These are phyloP conservation scores for Penicillium oxalicum DNA, from an alignment of 2,329 filamentous ascomycete genomes.

Conservation along the genomic window DNA sequence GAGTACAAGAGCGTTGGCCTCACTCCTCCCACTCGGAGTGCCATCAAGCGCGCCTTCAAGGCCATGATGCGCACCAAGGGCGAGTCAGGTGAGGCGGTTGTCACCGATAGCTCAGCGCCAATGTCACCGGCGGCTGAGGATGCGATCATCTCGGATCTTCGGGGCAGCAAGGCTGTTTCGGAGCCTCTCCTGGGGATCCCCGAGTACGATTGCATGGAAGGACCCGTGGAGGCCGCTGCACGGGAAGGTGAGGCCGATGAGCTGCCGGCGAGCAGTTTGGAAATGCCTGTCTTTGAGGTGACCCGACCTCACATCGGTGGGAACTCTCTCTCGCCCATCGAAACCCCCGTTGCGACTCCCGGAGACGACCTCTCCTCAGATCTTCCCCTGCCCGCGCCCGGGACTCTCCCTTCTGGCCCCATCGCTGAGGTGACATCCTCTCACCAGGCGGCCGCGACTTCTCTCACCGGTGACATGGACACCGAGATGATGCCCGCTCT, in stretches of 20 bases:
- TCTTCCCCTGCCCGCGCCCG: conserved; percentile 1
- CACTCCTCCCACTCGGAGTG: conserved; percentile 8
- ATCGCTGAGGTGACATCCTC: conserved; percentile 1
- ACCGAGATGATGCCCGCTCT: conserved; percentile 2
- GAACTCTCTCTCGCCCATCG: conserved; percentile 5
- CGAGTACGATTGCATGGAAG: conserved; percentile 1
- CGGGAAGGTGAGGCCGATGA: conserved; percentile 3
- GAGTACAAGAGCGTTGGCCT: conserved; percentile 20
- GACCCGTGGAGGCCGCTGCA: conserved; percentile 3
- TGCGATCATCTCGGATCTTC: conserved; percentile 4
- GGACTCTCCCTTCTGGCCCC: conserved; percentile 5
- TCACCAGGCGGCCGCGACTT: conserved; percentile 4
- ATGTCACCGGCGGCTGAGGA: conserved; percentile 21
- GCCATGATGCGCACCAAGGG: conserved; percentile 6
- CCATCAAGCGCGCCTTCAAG: conserved; percentile 8
- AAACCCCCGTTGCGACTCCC: conserved; percentile 3
- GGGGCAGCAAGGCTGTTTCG: conserved; percentile 5
- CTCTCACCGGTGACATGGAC: conserved; percentile 2
- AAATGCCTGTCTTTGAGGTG: conserved; percentile 10
- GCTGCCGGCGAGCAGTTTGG: conserved; percentile 5
- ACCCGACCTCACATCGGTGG: conserved; percentile 3
- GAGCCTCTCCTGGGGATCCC: conserved; percentile 2
- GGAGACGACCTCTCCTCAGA: conserved; percentile 4
- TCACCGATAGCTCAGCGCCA: conserved; percentile 10
- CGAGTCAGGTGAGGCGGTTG: conserved; percentile 6